Conservation (phyloP, 495 filamentous ascomycete genomes). For the Penicillium soppii region DNA sequence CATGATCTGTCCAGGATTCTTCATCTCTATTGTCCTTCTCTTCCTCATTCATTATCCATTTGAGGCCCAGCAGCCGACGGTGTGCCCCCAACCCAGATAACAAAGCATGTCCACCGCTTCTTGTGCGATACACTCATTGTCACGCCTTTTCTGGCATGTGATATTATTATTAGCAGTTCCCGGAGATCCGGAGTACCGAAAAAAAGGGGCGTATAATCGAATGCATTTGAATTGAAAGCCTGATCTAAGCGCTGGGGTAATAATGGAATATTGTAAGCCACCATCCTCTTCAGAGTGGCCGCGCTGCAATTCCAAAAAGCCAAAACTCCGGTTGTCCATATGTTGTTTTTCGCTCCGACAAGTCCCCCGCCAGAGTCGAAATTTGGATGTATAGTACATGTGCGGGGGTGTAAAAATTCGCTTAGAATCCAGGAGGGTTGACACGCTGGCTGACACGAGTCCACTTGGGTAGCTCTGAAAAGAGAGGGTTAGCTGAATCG, state of each 20-base stretch:
- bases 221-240: constrained; percentile 19
- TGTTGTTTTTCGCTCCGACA: constrained; percentile 22
- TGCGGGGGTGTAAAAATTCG: constrained; percentile 4
- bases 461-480: constrained; percentile 87
- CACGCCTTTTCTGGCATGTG: neutral
- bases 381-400: constrained; percentile 37
- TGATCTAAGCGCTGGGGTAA: constrained; percentile 24
- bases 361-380: constrained; percentile 3
- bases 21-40: neutral
- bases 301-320: constrained; percentile 31
- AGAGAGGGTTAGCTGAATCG: neutral
- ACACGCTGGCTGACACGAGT: constrained; percentile 88
- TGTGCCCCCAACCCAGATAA: neutral
- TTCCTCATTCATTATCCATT: neutral
- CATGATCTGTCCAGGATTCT: neutral
- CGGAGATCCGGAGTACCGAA: constrained; percentile 2
- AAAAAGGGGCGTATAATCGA: constrained; percentile 1
- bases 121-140: constrained; percentile 17
- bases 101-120: constrained; percentile 8
- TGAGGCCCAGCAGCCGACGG: too few relatives aligned
- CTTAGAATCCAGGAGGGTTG: constrained; percentile 91
- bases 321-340: constrained; percentile 40
- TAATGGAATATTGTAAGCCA: constrained; percentile 32
- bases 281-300: constrained; percentile 12
- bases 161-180: constrained; percentile 10